Percentiles rank a stretch among this genome's conserved stretches.
phyloP scores from a whole-genome alignment of 2,329 filamentous ascomycete genomes.

The Hymenoscyphus fructigenus region DNA sequence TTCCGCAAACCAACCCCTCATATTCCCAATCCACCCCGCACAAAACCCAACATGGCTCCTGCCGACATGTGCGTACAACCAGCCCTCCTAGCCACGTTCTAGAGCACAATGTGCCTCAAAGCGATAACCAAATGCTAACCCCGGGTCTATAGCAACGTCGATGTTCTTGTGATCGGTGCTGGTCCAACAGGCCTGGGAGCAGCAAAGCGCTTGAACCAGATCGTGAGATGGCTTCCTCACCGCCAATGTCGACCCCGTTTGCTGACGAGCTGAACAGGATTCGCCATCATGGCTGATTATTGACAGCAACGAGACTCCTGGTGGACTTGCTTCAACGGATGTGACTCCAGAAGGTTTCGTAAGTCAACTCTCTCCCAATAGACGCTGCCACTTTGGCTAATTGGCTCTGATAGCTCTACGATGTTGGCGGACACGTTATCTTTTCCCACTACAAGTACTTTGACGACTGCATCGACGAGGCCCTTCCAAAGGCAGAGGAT shows the following conservation, averaged over 20 bases:
- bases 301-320: constrained; percentile 86
- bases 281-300: constrained; percentile 94
- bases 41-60: constrained; percentile 15
- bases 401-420: constrained; percentile 70
- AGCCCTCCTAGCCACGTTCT: neutral
- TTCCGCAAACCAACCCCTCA: neutral
- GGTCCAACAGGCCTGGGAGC: constrained; percentile 96
- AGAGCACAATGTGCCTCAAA: neutral
- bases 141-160: constrained; percentile 63
- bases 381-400: constrained; percentile 27
- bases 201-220: constrained; percentile 95
- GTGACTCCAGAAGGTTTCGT: constrained; percentile 95
- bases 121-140: constrained; percentile 12
- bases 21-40: constrained; percentile 4
- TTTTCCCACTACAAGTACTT: constrained; percentile 93
- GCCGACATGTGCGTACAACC: constrained; percentile 27
- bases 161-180: constrained; percentile 96
- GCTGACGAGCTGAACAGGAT: constrained; percentile 54
- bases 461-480: constrained; percentile 97
- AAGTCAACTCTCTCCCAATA: constrained; percentile 48
- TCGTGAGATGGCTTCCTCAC: constrained; percentile 53
- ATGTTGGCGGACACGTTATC: constrained; percentile 64
- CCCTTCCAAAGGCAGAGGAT: constrained; percentile 87
- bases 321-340: constrained; percentile 94
- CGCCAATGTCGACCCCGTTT: constrained; percentile 18